phyloP scores from a whole-genome alignment of 2,329 filamentous ascomycete genomes.

The Tolypocladium album region DNA sequence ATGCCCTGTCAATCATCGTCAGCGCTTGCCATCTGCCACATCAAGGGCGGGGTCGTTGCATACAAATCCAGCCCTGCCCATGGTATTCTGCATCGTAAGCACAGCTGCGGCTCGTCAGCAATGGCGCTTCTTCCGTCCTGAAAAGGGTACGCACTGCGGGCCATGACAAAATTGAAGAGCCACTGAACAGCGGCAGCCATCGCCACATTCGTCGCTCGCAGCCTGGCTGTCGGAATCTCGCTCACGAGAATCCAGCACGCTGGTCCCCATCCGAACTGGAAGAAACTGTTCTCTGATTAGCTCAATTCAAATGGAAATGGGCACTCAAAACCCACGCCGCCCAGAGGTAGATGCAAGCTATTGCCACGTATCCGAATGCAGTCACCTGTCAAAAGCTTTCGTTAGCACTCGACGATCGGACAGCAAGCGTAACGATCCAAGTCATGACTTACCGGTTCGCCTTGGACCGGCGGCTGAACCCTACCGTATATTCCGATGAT shows the following conservation, averaged over 20 bases:
- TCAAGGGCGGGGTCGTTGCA: conserved; percentile 7
- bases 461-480: conserved; percentile 44
- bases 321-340: conserved; percentile 31
- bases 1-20: conserved; percentile 32
- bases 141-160: conserved; percentile 30
- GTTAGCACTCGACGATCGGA: background rate
- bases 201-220: conserved; percentile 57
- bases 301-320: background rate
- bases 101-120: conserved; percentile 28
- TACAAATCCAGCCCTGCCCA: conserved; percentile 30
- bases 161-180: conserved; percentile 67
- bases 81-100: conserved; percentile 53
- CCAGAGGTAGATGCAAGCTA: conserved; percentile 64
- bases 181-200: conserved; percentile 60
- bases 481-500: conserved; percentile 64
- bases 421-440: background rate
- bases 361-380: conserved; percentile 57
- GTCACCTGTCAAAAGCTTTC: conserved; percentile 30
- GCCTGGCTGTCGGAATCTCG: conserved; percentile 57
- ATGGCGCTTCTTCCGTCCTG: background rate
- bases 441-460: conserved; percentile 26
- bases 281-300: conserved; percentile 31
- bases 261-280: conserved; percentile 61
- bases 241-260: conserved; percentile 61
- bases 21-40: background rate